These are phyloP conservation scores for Globisporangium barbulae DNA, from an alignment of 352 stramenopile species.

Conservation along the genomic window DNA sequence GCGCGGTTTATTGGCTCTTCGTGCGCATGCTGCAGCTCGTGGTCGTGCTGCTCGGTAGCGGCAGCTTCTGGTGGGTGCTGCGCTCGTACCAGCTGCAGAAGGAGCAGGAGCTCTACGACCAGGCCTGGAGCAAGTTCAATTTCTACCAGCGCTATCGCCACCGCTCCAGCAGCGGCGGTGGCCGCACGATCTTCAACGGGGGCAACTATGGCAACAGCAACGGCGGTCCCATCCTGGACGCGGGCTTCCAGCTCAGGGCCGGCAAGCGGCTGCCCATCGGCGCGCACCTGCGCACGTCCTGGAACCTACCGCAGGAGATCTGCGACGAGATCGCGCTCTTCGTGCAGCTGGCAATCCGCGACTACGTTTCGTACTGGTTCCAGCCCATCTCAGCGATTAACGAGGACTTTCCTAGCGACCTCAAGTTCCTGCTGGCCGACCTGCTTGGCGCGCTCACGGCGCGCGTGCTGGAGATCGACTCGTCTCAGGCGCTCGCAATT, in stretches of 20 bases:
- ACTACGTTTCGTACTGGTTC: constrained; percentile 75
- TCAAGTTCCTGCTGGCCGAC: constrained; percentile 64
- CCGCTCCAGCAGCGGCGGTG: constrained; percentile 18
- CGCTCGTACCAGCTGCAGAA: constrained; percentile 57
- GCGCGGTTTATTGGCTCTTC: constrained; percentile 19
- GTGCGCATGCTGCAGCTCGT: constrained; percentile 37
- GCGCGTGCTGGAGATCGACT: constrained; percentile 66
- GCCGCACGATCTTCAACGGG: constrained; percentile 9
- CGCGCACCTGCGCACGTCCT: constrained; percentile 59
- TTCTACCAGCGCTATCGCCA: constrained; percentile 54
- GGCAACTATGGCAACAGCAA: background rate
- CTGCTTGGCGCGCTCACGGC: constrained; percentile 51
- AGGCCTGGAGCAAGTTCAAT: constrained; percentile 41
- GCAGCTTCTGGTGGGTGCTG: constrained; percentile 60
- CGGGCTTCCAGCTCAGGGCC: constrained; percentile 49
- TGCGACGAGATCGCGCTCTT: constrained; percentile 62
- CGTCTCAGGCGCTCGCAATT: constrained; percentile 60
- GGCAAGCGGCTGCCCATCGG: constrained; percentile 57
- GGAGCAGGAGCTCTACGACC: constrained; percentile 61
- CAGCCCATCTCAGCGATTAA: constrained; percentile 48
- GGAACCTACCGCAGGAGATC: constrained; percentile 47
- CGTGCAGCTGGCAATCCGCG: constrained; percentile 40
- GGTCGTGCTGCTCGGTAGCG: constrained; percentile 41
- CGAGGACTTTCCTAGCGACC: constrained; percentile 62
- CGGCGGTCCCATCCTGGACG: constrained; percentile 19